Percentiles rank a stretch among this genome's conserved stretches.
Conservation (phyloP, 2,329 filamentous ascomycete genomes). For the Claviceps fusiformis region DNA sequence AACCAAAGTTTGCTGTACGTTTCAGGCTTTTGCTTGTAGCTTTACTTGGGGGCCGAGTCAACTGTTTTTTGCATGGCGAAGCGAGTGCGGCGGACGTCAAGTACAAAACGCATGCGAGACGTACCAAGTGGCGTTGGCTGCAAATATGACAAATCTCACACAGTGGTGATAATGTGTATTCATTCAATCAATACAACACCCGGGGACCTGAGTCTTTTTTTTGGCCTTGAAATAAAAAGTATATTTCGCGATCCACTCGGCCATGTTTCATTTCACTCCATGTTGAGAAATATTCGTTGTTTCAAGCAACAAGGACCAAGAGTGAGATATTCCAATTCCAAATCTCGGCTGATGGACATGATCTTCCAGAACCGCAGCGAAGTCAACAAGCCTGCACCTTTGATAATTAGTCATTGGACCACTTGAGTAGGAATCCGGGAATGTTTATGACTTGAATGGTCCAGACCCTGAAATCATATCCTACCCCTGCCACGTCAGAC, state of each 20-base stretch:
- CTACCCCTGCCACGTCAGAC: slow-evolving; percentile 13
- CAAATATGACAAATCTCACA: not conserved
- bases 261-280: not conserved
- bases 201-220: no score
- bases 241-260: not conserved
- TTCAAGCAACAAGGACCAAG: not conserved
- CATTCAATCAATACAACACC: not conserved
- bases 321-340: not conserved
- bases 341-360: slow-evolving; percentile 1
- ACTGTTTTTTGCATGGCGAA: not conserved
- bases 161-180: not conserved
- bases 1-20: not conserved
- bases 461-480: slow-evolving; percentile 8
- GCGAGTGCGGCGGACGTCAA: not conserved
- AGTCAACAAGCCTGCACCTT: not conserved
- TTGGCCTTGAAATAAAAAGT: not conserved
- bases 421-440: slow-evolving; percentile 18
- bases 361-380: slow-evolving; percentile 22
- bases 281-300: not conserved
- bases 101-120: not conserved
- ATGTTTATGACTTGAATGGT: slow-evolving; percentile 15
- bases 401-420: slow-evolving; percentile 2
- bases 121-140: not conserved
- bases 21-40: not conserved
- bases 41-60: not conserved